phyloP scores from a whole-genome alignment of 805 yeast genomes.

The Kodamaea leandrae region DNA sequence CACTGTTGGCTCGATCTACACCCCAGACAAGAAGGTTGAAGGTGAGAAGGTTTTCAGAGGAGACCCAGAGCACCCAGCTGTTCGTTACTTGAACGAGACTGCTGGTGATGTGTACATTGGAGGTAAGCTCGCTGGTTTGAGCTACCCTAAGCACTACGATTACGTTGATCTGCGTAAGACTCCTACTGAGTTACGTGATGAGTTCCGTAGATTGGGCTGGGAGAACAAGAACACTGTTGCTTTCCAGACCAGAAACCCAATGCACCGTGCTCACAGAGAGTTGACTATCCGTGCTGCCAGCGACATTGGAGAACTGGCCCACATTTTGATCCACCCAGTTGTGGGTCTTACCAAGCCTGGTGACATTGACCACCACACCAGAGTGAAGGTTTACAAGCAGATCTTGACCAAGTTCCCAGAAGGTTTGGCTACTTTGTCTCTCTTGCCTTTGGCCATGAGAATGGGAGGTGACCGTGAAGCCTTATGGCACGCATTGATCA shows the following conservation, averaged over 20 bases:
- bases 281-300: slow-evolving; percentile 96
- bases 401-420: slow-evolving; percentile 89
- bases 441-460: slow-evolving; percentile 95
- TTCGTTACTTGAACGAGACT: slow-evolving; percentile 63
- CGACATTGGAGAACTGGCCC: slow-evolving; percentile 73
- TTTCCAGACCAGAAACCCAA: slow-evolving; percentile 97
- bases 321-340: slow-evolving; percentile 88
- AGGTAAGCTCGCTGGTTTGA: slow-evolving; percentile 81
- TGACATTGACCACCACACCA: slow-evolving; percentile 95
- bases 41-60: slow-evolving; percentile 91
- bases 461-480: slow-evolving; percentile 99
- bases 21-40: slow-evolving; percentile 76
- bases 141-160: slow-evolving; percentile 84
- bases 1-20: slow-evolving; percentile 74
- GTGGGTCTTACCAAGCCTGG: slow-evolving; percentile 97
- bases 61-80: slow-evolving; percentile 95
- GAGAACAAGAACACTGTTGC: slow-evolving; percentile 74
- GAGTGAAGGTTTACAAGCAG: slow-evolving; percentile 93
- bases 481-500: slow-evolving; percentile 95
- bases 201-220: slow-evolving; percentile 82
- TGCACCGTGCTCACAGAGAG: slow-evolving; percentile 98
- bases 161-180: slow-evolving; percentile 84
- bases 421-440: slow-evolving; percentile 86
- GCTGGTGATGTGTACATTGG: slow-evolving; percentile 88
- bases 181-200: slow-evolving; percentile 85